Conservation (phyloP, 352 stramenopile species). For the Globisporangium nunn region DNA sequence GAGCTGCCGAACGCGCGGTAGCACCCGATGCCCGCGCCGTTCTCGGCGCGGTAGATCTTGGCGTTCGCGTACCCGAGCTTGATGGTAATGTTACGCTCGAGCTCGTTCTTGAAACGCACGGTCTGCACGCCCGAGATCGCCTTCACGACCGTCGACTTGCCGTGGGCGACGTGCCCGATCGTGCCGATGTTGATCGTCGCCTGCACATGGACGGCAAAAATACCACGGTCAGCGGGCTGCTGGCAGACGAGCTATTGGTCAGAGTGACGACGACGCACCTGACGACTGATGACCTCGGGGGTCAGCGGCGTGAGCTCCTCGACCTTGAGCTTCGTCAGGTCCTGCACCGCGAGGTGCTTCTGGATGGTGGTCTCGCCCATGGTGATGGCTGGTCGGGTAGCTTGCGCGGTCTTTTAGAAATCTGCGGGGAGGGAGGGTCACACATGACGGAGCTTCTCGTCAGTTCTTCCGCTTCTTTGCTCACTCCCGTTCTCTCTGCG, state of each 20-base stretch:
- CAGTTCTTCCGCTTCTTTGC: background rate
- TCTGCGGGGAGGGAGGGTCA: background rate
- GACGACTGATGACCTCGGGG: slow-evolving; percentile 95
- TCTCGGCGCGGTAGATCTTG: slow-evolving; percentile 97
- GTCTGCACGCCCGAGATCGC: slow-evolving; percentile 99
- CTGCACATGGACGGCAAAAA: slow-evolving; percentile 35
- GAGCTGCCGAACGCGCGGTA: slow-evolving; percentile 88
- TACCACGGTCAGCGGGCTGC: background rate
- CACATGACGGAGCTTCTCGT: background rate
- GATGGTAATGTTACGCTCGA: slow-evolving; percentile 99
- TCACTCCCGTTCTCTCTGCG: background rate
- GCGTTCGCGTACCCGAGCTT: slow-evolving; percentile 99
- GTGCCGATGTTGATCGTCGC: slow-evolving; percentile 99
- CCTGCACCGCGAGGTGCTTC: slow-evolving; percentile 87
- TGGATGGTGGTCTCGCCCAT: slow-evolving; percentile 65
- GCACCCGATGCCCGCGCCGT: slow-evolving; percentile 70
- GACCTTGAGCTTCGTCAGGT: slow-evolving; percentile 94
- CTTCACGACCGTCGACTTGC: slow-evolving; percentile 99
- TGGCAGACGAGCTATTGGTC: background rate
- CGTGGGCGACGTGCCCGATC: slow-evolving; percentile 99
- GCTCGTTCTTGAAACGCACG: slow-evolving; percentile 98
- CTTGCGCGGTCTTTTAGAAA: background rate
- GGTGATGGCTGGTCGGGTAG: background rate
- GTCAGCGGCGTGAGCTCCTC: slow-evolving; percentile 95
- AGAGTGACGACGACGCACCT: slow-evolving; percentile 18